These are phyloP conservation scores for Craterostigma plantagineum DNA, from an alignment of 257 asterid species.

Conservation along the genomic window DNA sequence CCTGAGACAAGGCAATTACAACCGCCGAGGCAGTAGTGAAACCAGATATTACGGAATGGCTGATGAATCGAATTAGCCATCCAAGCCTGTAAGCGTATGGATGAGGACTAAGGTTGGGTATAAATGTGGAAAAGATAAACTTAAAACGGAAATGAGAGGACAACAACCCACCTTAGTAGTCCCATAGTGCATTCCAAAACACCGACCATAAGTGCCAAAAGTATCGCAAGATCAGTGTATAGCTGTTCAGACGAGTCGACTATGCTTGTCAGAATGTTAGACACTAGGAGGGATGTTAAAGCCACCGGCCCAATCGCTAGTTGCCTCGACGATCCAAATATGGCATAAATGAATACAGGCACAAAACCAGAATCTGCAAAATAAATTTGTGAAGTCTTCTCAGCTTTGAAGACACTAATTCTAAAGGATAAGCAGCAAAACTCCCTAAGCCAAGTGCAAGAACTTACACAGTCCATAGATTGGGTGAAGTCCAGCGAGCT, in stretches of 20 bases:
- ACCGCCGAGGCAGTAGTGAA: slow-evolving; percentile 98
- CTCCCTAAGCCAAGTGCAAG: background rate
- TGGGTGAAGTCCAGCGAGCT: slow-evolving; percentile 96
- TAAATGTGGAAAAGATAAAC: too few species aligned
- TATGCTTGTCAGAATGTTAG: slow-evolving; percentile 71
- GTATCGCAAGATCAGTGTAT: slow-evolving; percentile 89
- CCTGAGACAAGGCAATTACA: slow-evolving; percentile 94
- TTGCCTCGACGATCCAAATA: slow-evolving; percentile 98
- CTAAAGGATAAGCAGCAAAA: slow-evolving; percentile 1
- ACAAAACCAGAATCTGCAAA: slow-evolving; percentile 86
- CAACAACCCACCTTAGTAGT: slow-evolving; percentile 42
- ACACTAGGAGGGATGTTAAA: slow-evolving; percentile 81
- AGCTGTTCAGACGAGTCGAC: slow-evolving; percentile 69
- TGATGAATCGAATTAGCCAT: slow-evolving; percentile 96
- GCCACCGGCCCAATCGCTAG: slow-evolving; percentile 99
- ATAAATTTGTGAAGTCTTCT: slow-evolving; percentile 6
- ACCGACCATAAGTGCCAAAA: slow-evolving; percentile 95
- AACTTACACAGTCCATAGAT: slow-evolving; percentile 97
- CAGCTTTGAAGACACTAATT: too few species aligned
- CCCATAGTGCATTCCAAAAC: slow-evolving; percentile 87
- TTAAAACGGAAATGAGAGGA: too few species aligned
- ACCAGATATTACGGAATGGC: slow-evolving; percentile 99
- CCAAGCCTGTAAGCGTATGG: slow-evolving; percentile 62
- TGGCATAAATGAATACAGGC: slow-evolving; percentile 80
- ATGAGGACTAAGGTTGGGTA: too few species aligned